Base-by-base conservation (phyloP, 2,329 filamentous ascomycete species). In the Colletotrichum aenigma region DNA sequence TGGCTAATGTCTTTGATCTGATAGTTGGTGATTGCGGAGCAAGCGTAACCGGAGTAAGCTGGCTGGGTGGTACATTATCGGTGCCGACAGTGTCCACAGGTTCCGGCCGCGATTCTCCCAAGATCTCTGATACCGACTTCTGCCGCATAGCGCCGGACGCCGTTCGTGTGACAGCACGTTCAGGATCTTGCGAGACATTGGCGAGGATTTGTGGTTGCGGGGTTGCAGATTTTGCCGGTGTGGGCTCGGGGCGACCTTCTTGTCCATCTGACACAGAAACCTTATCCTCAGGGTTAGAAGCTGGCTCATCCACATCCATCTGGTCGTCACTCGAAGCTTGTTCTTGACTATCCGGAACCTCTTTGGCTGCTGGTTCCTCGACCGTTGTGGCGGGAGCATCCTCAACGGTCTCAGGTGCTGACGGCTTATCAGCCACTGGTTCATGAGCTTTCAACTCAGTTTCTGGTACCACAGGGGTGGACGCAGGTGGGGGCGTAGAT, bases 101-200 rank as follows among this genome's bases (percentile, higher is more conserved):
- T 77, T 55, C 81, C 56, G 81, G 78, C 81, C 81, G 52, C 80
- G 85, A 55, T 75, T 91, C 92, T 68, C 91, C 92, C 7, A 95
- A 86, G 56, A 95, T 94, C 82, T 95, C 94, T 21, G 91, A 93
- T 6, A 94, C 92, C 7, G 93, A 94, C 80, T 94, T 95, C 68
- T 93, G 91, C 76, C 91, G 89, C 79, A 95, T 91, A 4, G 92
- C 91, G 56, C 93, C 93, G 12, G 94, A 94, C 4, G 92, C 92
- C 26, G 94, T 92, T 78, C 93, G 86, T 2, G 93, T 95, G 13
- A 92, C 93, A 85, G 93, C 93, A 34, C 92, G 89, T 78, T 87
- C 84, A 6, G 78, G 74, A 12, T 80, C 80, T 21, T 78, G 78
- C 3, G 81, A 70, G 3, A 70, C 74, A 15, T 84, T 80, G 30